phyloP scores from a whole-genome alignment of 2,329 filamentous ascomycete genomes.

The Sclerotiophoma versabilis region DNA sequence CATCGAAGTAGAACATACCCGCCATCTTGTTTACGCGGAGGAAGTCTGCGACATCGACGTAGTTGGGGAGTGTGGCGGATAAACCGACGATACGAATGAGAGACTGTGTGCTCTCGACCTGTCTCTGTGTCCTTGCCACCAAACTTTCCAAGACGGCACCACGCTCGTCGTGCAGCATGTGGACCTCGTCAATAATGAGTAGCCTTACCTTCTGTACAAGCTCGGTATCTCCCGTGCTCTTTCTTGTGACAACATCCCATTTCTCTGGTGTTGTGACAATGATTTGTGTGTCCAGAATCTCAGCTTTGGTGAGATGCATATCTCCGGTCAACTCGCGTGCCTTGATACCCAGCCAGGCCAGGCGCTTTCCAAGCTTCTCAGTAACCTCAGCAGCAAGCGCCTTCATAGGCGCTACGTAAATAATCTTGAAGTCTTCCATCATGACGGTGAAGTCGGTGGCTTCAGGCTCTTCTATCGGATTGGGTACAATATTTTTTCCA shows the following conservation, averaged over 20 bases:
- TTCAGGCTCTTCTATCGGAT: conserved; percentile 75
- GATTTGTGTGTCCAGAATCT: conserved; percentile 95
- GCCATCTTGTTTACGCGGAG: conserved; percentile 92
- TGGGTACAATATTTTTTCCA: conserved; percentile 82
- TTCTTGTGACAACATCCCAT: conserved; percentile 98
- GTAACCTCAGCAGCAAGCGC: conserved; percentile 96
- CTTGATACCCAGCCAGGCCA: conserved; percentile 91
- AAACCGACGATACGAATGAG: conserved; percentile 95
- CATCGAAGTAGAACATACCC: conserved; percentile 96
- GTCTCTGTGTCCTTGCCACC: conserved; percentile 91
- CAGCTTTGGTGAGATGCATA: conserved; percentile 97
- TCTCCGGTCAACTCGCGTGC: conserved; percentile 96
- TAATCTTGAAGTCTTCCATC: conserved; percentile 92
- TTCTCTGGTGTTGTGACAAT: conserved; percentile 99
- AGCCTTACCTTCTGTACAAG: conserved; percentile 96
- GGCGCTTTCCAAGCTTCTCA: conserved; percentile 87
- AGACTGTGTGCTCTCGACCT: conserved; percentile 97
- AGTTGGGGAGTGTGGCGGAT: conserved; percentile 95
- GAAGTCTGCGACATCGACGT: conserved; percentile 95
- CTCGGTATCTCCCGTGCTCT: conserved; percentile 96
- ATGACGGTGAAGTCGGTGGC: conserved; percentile 83
- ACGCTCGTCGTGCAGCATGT: conserved; percentile 98
- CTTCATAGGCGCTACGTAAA: conserved; percentile 99
- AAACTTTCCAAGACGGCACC: conserved; percentile 95
- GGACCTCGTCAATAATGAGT: conserved; percentile 97